Percentiles rank a stretch among this genome's conserved stretches.
Evolutionary conservation across 1,284 basidiomycete species (phyloP).

Genomic region (Ceratorhiza oryzae-sativae): DNA sequence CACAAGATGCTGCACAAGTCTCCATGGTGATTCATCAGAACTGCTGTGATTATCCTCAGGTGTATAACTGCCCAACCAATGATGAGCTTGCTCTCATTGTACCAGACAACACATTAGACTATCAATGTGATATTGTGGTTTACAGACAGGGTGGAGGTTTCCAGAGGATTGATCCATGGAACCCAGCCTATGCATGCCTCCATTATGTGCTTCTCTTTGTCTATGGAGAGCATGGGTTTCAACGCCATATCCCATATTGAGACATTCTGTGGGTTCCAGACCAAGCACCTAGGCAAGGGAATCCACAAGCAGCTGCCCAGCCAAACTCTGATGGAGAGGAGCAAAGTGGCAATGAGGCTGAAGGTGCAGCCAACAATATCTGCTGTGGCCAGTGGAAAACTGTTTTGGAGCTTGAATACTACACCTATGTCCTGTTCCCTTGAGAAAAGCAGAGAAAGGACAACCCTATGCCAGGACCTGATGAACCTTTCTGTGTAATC

Average conservation of each 20-base stretch:
- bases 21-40: neutral
- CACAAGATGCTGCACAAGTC: conserved; percentile 6
- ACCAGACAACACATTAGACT: conserved; percentile 46
- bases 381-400: neutral
- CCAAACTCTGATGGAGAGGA: neutral
- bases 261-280: neutral
- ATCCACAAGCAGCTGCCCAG: neutral
- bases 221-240: conserved; percentile 54
- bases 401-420: conserved; percentile 36
- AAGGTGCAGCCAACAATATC: neutral
- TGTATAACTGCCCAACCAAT: conserved; percentile 53
- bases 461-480: neutral
- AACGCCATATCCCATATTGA: conserved; percentile 44
- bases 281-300: neutral
- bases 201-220: conserved; percentile 56
- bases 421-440: conserved; percentile 50
- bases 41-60: conserved; percentile 45
- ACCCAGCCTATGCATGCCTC: conserved; percentile 52
- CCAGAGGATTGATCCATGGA: conserved; percentile 48
- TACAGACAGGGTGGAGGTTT: conserved; percentile 41
- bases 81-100: conserved; percentile 54
- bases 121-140: conserved; percentile 51
- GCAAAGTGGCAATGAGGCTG: neutral
- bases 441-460: conserved; percentile 30
- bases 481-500: conserved; percentile 47